phyloP scores from a whole-genome alignment of 2,329 filamentous ascomycete genomes.

The Ramichloridium luteum region DNA sequence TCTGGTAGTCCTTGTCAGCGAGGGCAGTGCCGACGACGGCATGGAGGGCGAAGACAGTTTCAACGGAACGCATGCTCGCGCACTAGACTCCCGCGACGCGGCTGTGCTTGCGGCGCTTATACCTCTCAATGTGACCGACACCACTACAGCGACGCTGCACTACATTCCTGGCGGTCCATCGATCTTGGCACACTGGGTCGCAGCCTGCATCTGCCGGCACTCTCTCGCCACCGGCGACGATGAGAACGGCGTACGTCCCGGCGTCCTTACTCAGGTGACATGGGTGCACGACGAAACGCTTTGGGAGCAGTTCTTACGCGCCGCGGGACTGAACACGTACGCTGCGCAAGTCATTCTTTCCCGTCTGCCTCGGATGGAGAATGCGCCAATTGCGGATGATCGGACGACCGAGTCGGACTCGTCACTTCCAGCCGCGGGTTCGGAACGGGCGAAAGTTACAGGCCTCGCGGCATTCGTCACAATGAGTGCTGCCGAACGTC shows the following conservation, averaged over 20 bases:
- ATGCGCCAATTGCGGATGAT: no score
- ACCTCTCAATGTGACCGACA: slow-evolving; percentile 28
- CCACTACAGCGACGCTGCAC: slow-evolving; percentile 20
- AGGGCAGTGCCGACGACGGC: no score
- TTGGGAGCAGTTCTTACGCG: slow-evolving; percentile 57
- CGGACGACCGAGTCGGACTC: no score
- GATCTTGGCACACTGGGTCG: slow-evolving; percentile 26
- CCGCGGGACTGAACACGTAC: slow-evolving; percentile 56
- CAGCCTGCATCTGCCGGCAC: slow-evolving; percentile 31
- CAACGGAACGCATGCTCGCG: not conserved
- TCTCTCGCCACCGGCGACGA: slow-evolving; percentile 25
- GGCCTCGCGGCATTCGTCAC: slow-evolving; percentile 45
- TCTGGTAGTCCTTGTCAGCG: slow-evolving; percentile 56
- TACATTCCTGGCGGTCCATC: slow-evolving; percentile 33
- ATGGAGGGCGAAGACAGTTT: not conserved
- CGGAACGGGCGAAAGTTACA: not conserved
- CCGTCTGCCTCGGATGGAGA: slow-evolving; percentile 27
- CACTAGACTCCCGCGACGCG: slow-evolving; percentile 23
- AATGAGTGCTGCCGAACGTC: slow-evolving; percentile 42
- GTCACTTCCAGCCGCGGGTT: no score
- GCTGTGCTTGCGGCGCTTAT: slow-evolving; percentile 23
- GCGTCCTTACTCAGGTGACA: no score
- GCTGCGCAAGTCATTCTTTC: slow-evolving; percentile 54
- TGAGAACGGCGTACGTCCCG: no score
- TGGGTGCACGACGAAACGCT: slow-evolving; percentile 45